Evolutionary conservation across 179 eudicot genomes (phyloP).

Genomic region (Drosera spatulata): DNA sequence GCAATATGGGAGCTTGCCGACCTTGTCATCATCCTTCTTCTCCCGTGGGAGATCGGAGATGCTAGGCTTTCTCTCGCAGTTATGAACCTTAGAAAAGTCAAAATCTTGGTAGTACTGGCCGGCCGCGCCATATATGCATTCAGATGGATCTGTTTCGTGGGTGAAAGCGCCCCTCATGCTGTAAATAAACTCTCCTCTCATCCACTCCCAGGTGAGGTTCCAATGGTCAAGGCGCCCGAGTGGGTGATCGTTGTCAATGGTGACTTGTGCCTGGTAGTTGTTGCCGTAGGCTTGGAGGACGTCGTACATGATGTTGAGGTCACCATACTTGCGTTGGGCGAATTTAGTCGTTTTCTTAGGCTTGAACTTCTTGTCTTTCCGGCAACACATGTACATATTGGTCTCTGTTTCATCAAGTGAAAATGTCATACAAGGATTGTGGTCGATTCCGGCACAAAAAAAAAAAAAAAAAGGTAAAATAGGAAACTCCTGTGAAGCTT

Average conservation of each 20-base stretch:
- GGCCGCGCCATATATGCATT: conserved; percentile 62
- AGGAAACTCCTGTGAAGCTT: too few relatives aligned
- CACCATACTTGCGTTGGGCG: conserved; percentile 41
- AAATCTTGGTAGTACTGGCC: conserved; percentile 56
- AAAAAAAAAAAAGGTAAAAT: too few relatives aligned
- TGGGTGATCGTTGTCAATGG: conserved; percentile 63
- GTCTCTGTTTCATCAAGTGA: conserved; percentile 21
- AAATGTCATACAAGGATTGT: not conserved
- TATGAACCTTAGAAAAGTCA: conserved; percentile 56
- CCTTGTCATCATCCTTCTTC: conserved; percentile 41
- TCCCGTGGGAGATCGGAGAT: conserved; percentile 66
- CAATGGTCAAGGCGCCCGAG: conserved; percentile 90
- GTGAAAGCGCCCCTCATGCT: conserved; percentile 68
- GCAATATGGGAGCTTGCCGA: conserved; percentile 62
- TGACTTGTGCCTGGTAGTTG: conserved; percentile 72
- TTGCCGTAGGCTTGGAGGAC: conserved; percentile 49
- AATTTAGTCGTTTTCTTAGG: conserved; percentile 24
- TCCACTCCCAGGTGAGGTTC: conserved; percentile 96
- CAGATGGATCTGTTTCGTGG: conserved; percentile 36
- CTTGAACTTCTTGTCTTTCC: conserved; percentile 65
- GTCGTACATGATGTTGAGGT: conserved; percentile 69
- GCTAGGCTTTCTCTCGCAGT: conserved; percentile 48
- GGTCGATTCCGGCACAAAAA: not conserved
- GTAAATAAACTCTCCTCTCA: conserved; percentile 80
- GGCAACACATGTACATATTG: conserved; percentile 48